These are phyloP conservation scores for Aquanectria penicillioides DNA, from an alignment of 2,329 filamentous ascomycete genomes.

Conservation along the genomic window DNA sequence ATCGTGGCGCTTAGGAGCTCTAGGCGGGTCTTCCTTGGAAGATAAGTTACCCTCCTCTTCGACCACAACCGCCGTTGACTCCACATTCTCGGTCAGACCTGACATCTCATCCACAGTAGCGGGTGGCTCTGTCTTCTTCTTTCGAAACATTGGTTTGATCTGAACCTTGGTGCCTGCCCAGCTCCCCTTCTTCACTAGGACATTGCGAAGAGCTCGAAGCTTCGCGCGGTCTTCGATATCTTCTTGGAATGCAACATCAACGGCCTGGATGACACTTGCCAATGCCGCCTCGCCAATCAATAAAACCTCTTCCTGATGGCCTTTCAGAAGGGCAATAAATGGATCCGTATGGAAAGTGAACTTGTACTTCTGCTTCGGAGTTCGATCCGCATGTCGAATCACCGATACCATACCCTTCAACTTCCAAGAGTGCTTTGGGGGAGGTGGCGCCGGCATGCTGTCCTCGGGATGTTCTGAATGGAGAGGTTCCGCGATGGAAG, in stretches of 20 bases:
- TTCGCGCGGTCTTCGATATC: conserved; percentile 88
- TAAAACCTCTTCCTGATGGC: conserved; percentile 95
- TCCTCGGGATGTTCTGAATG: conserved; percentile 41
- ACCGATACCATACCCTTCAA: conserved; percentile 97
- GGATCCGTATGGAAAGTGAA: conserved; percentile 98
- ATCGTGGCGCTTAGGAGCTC: conserved; percentile 73
- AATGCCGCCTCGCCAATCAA: conserved; percentile 92
- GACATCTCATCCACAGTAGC: conserved; percentile 49
- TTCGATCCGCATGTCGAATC: conserved; percentile 94
- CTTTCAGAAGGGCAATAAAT: conserved; percentile 93
- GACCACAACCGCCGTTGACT: conserved; percentile 33
- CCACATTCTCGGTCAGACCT: conserved; percentile 42
- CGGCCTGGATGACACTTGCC: conserved; percentile 87
- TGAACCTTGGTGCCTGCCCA: conserved; percentile 98
- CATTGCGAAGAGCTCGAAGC: conserved; percentile 85
- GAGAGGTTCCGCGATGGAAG: conserved; percentile 49
- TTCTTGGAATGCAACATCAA: conserved; percentile 80
- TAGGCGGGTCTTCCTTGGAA: conserved; percentile 30
- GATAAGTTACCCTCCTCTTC: conserved; percentile 37
- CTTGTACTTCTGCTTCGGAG: conserved; percentile 99
- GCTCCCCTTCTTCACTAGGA: conserved; percentile 88
- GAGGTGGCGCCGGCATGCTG: conserved; percentile 68
- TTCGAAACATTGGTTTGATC: conserved; percentile 99
- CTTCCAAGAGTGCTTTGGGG: conserved; percentile 95
- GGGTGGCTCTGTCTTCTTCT: conserved; percentile 76